phyloP scores from a whole-genome alignment of 2,329 filamentous ascomycete genomes.

The Immersiporthe knoxdaviesiana region DNA sequence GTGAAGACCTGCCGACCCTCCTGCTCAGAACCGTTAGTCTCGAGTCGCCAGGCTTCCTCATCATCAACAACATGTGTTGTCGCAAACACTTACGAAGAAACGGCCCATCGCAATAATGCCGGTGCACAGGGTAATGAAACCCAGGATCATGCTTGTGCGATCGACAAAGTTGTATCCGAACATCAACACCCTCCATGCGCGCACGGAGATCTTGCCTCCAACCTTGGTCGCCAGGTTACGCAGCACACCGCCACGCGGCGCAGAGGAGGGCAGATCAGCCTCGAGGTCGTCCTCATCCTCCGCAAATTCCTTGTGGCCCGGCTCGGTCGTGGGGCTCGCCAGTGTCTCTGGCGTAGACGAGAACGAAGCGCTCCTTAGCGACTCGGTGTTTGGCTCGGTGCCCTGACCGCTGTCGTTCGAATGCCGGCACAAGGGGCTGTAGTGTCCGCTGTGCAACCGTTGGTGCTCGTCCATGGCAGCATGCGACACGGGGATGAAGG shows the following conservation, averaged over 20 bases:
- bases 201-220: conserved; percentile 58
- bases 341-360: conserved; percentile 61
- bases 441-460: conserved; percentile 43
- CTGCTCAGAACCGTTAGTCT: conserved; percentile 44
- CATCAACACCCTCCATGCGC: conserved; percentile 60
- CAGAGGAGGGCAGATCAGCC: conserved; percentile 41
- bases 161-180: conserved; percentile 71
- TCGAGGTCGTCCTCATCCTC: conserved; percentile 51
- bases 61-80: not conserved
- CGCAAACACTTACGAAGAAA: conserved; percentile 72
- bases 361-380: conserved; percentile 65
- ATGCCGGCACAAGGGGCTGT: conserved; percentile 53
- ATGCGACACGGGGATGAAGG: conserved; percentile 66
- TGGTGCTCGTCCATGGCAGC: conserved; percentile 58
- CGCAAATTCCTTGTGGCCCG: conserved; percentile 50
- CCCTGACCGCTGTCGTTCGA: conserved; percentile 77
- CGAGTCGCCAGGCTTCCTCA: not conserved
- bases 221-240: conserved; percentile 57
- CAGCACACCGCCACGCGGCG: conserved; percentile 52
- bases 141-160: conserved; percentile 75
- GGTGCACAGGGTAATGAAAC: conserved; percentile 71
- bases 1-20: conserved; percentile 73
- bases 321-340: conserved; percentile 41
- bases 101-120: conserved; percentile 79
- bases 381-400: conserved; percentile 70